These are phyloP conservation scores for Aspergillus indologenus DNA, from an alignment of 495 filamentous ascomycete species.

Conservation along the genomic window DNA sequence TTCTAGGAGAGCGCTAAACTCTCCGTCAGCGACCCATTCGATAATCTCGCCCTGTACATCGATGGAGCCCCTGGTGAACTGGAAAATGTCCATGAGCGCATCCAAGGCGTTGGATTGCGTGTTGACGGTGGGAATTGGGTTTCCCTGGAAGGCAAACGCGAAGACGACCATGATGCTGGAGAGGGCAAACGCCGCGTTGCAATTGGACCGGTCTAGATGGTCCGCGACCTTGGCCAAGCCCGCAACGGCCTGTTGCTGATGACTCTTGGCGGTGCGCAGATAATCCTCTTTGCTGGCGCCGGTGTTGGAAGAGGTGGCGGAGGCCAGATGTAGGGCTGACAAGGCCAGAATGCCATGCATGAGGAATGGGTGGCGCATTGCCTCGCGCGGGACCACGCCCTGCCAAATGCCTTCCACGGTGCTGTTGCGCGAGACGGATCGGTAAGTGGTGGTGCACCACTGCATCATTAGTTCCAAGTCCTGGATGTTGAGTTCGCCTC, in stretches of 20 bases:
- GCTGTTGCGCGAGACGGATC: conserved; percentile 33
- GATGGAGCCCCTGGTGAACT: conserved; percentile 37
- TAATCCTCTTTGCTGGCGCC: conserved; percentile 19
- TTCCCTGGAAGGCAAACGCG: conserved; percentile 40
- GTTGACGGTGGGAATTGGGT: conserved; percentile 12
- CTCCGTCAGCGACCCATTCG: conserved; percentile 34
- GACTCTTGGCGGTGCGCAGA: conserved; percentile 32
- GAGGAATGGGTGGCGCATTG: conserved; percentile 42
- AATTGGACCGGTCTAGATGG: conserved; percentile 34
- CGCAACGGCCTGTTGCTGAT: conserved; percentile 38
- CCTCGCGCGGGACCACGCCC: conserved; percentile 40
- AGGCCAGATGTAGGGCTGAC: conserved; percentile 45
- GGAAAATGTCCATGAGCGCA: conserved; percentile 43
- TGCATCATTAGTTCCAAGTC: conserved; percentile 49
- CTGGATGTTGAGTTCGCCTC: conserved; percentile 20
- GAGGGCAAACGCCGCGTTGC: conserved; percentile 45
- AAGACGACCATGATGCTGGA: conserved; percentile 46
- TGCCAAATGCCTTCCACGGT: conserved; percentile 44
- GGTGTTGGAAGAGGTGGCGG: conserved; percentile 18
- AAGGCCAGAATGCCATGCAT: conserved; percentile 51
- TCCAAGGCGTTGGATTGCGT: conserved; percentile 28
- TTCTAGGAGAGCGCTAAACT: conserved; percentile 32
- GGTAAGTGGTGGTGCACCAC: conserved; percentile 45
- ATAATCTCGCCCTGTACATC: conserved; percentile 29
- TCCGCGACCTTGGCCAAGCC: conserved; percentile 27